These are phyloP conservation scores for Misopates orontium DNA, from an alignment of 257 asterid genomes.

Conservation along the genomic window DNA sequence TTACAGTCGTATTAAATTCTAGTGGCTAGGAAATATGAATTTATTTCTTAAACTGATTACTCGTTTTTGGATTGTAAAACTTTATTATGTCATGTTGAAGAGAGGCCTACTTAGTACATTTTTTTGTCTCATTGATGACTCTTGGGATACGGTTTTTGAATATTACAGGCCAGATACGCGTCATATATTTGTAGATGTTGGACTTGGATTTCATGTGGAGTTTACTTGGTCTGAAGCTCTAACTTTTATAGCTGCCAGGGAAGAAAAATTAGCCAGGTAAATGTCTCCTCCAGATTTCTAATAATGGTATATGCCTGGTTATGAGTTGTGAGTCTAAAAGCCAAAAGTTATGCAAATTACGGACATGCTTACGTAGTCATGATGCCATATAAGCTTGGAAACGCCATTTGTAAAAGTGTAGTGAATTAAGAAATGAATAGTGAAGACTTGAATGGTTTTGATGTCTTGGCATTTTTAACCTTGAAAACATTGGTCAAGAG, in stretches of 20 bases:
- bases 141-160: slow-evolving; percentile 10
- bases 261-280: slow-evolving; percentile 52
- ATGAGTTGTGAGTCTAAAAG: neutral
- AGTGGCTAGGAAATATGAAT: neutral
- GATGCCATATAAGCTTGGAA: neutral
- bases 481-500: no score
- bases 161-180: slow-evolving; percentile 70
- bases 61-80: neutral
- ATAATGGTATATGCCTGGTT: neutral
- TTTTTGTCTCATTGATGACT: no score
- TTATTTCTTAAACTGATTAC: no score
- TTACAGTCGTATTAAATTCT: neutral
- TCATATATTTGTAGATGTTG: slow-evolving; percentile 77
- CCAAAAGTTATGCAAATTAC: no score
- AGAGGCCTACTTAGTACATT: neutral
- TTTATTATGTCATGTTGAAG: neutral
- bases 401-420: neutral
- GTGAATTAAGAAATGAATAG: no score
- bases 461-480: no score
- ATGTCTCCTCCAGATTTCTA: neutral
- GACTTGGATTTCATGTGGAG: slow-evolving; percentile 89
- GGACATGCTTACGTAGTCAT: no score
- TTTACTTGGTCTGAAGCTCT: slow-evolving; percentile 94
- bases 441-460: no score
- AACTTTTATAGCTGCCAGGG: slow-evolving; percentile 52